These are phyloP conservation scores for Emericellopsis cladophorae DNA, from an alignment of 2,329 filamentous ascomycete species.

Conservation along the genomic window DNA sequence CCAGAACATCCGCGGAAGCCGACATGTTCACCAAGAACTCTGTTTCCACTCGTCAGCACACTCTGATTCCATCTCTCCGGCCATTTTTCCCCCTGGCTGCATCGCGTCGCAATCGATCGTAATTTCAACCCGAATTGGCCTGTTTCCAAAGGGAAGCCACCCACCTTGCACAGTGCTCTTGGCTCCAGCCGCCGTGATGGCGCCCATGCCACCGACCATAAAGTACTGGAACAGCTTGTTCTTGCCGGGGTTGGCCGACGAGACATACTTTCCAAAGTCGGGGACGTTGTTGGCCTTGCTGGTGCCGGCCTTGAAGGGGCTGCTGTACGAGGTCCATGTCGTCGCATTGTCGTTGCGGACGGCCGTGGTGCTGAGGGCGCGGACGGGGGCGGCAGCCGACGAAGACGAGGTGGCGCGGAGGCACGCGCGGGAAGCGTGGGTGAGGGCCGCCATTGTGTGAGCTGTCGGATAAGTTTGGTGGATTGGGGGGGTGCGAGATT, in stretches of 20 bases:
- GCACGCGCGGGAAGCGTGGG: constrained; percentile 55
- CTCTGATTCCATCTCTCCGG: not conserved
- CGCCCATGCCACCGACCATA: constrained; percentile 93
- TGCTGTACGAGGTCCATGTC: constrained; percentile 39
- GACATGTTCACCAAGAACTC: constrained; percentile 99
- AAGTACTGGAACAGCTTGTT: constrained; percentile 96
- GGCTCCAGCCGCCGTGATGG: constrained; percentile 81
- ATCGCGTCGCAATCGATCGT: not conserved
- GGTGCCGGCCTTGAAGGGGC: constrained; percentile 51
- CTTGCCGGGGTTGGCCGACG: constrained; percentile 49
- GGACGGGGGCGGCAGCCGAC: constrained; percentile 33
- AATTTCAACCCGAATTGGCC: not conserved
- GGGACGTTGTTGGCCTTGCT: constrained; percentile 59
- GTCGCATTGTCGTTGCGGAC: constrained; percentile 30
- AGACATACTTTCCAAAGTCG: constrained; percentile 79
- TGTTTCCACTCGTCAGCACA: constrained; percentile 27
- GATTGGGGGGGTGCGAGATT: constrained; percentile 11
- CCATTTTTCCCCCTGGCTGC: not conserved
- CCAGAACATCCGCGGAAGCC: constrained; percentile 93
- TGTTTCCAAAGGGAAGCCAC: constrained; percentile 17
- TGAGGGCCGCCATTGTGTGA: constrained; percentile 51
- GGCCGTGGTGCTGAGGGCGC: constrained; percentile 44
- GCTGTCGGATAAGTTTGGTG: constrained; percentile 4
- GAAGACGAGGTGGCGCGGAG: constrained; percentile 43
- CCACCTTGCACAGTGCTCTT: constrained; percentile 97